Conservation (phyloP, 1,284 basidiomycete genomes). For the Xerocomus nothofagi region DNA sequence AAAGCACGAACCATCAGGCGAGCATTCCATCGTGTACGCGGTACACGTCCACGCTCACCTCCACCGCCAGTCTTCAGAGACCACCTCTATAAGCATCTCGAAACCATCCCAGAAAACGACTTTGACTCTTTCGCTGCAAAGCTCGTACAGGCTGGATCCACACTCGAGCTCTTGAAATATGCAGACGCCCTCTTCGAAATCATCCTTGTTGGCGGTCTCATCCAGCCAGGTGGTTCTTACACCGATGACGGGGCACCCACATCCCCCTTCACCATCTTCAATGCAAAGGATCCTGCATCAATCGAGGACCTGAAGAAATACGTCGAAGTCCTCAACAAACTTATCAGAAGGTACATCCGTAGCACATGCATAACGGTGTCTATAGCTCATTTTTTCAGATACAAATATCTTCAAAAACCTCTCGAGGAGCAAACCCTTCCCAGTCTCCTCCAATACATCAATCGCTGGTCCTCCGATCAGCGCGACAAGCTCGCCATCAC, state of each 20-base stretch:
- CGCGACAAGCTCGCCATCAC: constrained; percentile 83
- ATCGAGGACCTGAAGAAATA: constrained; percentile 88
- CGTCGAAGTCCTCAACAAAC: constrained; percentile 90
- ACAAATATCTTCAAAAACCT: constrained; percentile 97
- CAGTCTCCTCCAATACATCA: constrained; percentile 84
- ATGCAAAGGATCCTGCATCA: constrained; percentile 74
- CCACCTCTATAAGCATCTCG: constrained; percentile 91
- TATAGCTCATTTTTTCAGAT: constrained; percentile 49
- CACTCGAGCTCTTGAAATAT: constrained; percentile 95
- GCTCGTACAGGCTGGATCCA: constrained; percentile 87
- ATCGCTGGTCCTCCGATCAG: constrained; percentile 76
- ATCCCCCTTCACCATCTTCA: constrained; percentile 83
- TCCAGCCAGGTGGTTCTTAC: constrained; percentile 93
- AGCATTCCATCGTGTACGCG: constrained; percentile 15
- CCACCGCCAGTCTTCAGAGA: constrained; percentile 82
- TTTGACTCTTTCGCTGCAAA: constrained; percentile 84
- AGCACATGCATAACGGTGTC: neutral
- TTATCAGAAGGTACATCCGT: constrained; percentile 78
- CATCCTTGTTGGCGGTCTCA: constrained; percentile 89
- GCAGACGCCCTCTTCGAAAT: constrained; percentile 94
- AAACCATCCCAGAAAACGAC: constrained; percentile 79
- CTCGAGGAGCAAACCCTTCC: constrained; percentile 87
- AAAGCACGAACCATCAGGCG: constrained; percentile 83
- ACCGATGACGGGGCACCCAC: constrained; percentile 82
- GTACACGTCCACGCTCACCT: constrained; percentile 14